Percentiles rank a stretch among this genome's conserved stretches.
phyloP scores from a whole-genome alignment of 345 rosid genomes.

The Salix viminalis region DNA sequence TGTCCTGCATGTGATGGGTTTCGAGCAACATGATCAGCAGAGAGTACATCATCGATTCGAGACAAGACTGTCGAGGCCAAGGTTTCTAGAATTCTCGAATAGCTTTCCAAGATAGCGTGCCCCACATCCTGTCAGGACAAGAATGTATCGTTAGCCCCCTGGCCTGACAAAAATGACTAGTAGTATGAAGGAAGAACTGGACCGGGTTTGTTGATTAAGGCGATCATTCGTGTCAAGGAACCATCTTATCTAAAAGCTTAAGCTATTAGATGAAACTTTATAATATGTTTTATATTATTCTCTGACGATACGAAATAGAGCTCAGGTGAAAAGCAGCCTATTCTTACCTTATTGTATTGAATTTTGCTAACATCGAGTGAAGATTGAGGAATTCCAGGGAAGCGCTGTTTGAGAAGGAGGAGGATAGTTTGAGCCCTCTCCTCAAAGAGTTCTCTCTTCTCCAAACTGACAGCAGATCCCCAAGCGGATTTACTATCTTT shows the following conservation, averaged over 20 bases:
- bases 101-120: conserved; percentile 76
- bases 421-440: conserved; percentile 86
- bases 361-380: conserved; percentile 86
- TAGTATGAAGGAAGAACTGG: too few species aligned
- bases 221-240: too few species aligned
- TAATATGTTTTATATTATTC: too few species aligned
- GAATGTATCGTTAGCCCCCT: background rate
- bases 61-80: conserved; percentile 77
- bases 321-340: background rate
- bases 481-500: conserved; percentile 79
- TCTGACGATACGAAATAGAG: background rate
- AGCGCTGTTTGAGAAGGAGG: conserved; percentile 65
- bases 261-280: rapidly evolving
- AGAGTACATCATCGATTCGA: conserved; percentile 71
- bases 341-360: conserved; percentile 59
- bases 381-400: conserved; percentile 79
- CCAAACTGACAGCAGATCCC: conserved; percentile 78
- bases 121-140: conserved; percentile 63
- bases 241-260: too few species aligned
- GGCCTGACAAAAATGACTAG: background rate
- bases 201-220: too few species aligned
- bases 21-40: conserved; percentile 49
- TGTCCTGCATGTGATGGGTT: conserved; percentile 45
- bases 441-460: conserved; percentile 86
- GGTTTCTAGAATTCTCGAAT: conserved; percentile 80